A percentile compares a stretch with the other conserved stretches of the same genome.
Evolutionary conservation across 1,284 basidiomycete species (phyloP).

Genomic region (Ustilago tritici): DNA sequence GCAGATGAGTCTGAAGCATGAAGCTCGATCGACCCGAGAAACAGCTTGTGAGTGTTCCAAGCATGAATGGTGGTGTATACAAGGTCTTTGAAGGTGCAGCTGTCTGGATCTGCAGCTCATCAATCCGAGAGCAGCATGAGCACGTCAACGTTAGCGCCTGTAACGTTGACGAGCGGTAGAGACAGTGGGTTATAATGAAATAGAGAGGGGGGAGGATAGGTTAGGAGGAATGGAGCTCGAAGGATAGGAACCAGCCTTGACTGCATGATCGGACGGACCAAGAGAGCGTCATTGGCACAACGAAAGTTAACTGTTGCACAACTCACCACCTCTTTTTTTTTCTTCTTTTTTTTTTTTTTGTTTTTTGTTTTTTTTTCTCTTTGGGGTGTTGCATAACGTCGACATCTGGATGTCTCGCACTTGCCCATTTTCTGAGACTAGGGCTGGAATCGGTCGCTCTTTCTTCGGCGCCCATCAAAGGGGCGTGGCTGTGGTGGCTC

Average conservation of each 20-base stretch:
- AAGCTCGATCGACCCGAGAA: constrained; percentile 1
- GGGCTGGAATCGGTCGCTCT: constrained; percentile 26
- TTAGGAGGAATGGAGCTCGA: too few species aligned
- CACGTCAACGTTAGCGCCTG: not conserved
- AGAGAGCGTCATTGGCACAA: too few species aligned
- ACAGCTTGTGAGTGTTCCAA: not conserved
- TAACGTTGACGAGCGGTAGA: not conserved
- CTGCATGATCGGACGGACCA: too few species aligned
- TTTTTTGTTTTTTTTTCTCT: not conserved
- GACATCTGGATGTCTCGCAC: constrained; percentile 17
- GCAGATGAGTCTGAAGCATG: not conserved
- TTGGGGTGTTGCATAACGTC: not conserved
- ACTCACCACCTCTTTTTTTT: not conserved
- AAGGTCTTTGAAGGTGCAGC: not conserved
- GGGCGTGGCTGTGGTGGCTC: constrained; percentile 30
- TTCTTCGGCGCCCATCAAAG: not conserved
- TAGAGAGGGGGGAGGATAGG: not conserved
- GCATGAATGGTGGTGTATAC: not conserved
- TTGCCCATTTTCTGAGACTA: constrained; percentile 16
- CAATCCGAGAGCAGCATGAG: not conserved
- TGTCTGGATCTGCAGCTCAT: not conserved
- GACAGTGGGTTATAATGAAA: not conserved
- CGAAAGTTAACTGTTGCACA: too few species aligned
- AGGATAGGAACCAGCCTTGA: too few species aligned
- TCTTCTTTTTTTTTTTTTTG: not conserved